Conservation (phyloP, 176 grass and related monocot species). For the Aegilops sharonensis region DNA sequence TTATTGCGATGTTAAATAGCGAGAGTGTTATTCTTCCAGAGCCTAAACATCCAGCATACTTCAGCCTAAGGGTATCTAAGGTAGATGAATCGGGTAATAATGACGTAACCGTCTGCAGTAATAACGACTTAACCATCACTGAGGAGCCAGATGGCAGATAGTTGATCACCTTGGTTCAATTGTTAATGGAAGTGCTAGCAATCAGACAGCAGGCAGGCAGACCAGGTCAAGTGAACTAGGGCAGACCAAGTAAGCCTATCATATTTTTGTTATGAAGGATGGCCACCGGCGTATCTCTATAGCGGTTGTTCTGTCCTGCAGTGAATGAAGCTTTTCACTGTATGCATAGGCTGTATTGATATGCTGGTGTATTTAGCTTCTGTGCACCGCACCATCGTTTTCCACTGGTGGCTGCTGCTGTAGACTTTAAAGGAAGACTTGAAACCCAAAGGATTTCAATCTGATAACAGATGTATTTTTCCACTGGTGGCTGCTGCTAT, state of each 20-base stretch:
- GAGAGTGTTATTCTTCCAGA: constrained; percentile 4
- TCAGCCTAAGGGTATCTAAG: constrained; percentile 28
- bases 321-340: too few species aligned
- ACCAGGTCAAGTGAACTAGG: background rate
- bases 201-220: background rate
- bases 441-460: constrained; percentile 14
- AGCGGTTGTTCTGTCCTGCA: too few species aligned
- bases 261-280: too few species aligned
- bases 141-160: constrained; percentile 15
- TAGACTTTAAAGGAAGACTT: constrained; percentile 73
- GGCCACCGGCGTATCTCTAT: too few species aligned
- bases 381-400: background rate
- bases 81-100: background rate
- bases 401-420: background rate
- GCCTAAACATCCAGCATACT: constrained; percentile 34
- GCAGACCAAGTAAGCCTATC: too few species aligned
- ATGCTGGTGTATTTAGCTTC: background rate
- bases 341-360: too few species aligned
- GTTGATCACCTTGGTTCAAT: background rate
- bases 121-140: constrained; percentile 27
- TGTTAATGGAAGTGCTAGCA: background rate
- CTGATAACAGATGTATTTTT: constrained; percentile 30
- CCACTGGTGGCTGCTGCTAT: background rate
- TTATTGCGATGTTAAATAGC: constrained; percentile 14
- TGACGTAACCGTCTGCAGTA: background rate